Percentiles rank a stretch among this genome's conserved stretches.
These are phyloP conservation scores for Ampelocalamus luodianensis DNA, from an alignment of 176 grass and related monocot species.

Conservation along the genomic window DNA sequence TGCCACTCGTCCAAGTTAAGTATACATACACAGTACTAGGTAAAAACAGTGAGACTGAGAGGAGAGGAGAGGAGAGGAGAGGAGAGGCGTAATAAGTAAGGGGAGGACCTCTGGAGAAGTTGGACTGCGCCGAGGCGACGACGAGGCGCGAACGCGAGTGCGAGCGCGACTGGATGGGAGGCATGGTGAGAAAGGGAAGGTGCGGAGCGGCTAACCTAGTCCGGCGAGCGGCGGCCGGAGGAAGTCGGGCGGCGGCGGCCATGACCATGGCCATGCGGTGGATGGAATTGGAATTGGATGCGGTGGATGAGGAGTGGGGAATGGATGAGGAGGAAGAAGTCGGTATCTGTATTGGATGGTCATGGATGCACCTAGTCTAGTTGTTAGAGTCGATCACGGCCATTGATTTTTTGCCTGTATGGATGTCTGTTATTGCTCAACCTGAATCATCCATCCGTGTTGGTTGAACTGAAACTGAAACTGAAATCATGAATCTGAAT, in stretches of 20 bases:
- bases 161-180: not conserved
- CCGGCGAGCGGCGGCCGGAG: slow-evolving; percentile 11
- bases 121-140: slow-evolving; percentile 58
- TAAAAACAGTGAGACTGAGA: no score
- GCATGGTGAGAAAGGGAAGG: not conserved
- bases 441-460: no score
- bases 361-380: not conserved
- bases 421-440: no score
- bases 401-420: no score
- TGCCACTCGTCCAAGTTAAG: not conserved
- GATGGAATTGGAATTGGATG: not conserved
- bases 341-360: not conserved
- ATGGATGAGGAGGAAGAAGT: not conserved
- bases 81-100: no score
- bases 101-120: slow-evolving; percentile 62
- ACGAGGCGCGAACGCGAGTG: slow-evolving; percentile 8
- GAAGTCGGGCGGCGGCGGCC: slow-evolving; percentile 30
- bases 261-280: not conserved
- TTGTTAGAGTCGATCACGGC: no score
- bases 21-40: not conserved
- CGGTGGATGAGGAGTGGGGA: not conserved
- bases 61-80: no score
- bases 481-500: no score
- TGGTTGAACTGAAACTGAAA: no score
- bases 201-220: not conserved